These are phyloP conservation scores for Meredithiella fracta DNA, from an alignment of 2,329 filamentous ascomycete species.

Conservation along the genomic window DNA sequence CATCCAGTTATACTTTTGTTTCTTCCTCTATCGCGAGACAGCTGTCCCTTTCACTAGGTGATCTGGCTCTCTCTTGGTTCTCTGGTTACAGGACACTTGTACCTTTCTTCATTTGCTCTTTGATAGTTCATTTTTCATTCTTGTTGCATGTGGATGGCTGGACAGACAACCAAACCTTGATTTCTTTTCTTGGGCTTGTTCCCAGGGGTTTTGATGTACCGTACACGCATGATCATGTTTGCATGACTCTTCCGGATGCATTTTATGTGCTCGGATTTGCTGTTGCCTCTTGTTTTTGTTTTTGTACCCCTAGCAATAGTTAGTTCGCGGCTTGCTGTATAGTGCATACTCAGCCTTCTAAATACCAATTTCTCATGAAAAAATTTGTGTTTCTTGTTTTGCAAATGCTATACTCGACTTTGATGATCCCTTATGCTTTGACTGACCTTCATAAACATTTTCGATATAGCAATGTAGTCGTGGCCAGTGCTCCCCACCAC, in stretches of 20 bases:
- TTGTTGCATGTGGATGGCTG: slow-evolving; percentile 1
- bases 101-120: too few species aligned
- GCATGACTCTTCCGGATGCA: background rate
- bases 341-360: background rate
- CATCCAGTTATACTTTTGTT: background rate
- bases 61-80: background rate
- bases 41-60: background rate
- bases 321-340: background rate
- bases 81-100: background rate
- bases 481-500: background rate
- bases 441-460: background rate
- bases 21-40: background rate
- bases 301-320: background rate
- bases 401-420: too few species aligned
- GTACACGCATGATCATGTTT: slow-evolving; percentile 1
- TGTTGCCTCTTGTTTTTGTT: background rate
- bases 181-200: background rate
- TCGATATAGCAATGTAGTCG: too few species aligned
- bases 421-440: too few species aligned
- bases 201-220: slow-evolving; percentile 1
- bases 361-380: background rate
- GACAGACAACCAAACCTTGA: background rate
- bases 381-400: background rate
- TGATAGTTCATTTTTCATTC: background rate
- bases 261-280: background rate